Base-by-base conservation (phyloP, 352 stramenopile species). In the Globisporangium echinulatum region DNA sequence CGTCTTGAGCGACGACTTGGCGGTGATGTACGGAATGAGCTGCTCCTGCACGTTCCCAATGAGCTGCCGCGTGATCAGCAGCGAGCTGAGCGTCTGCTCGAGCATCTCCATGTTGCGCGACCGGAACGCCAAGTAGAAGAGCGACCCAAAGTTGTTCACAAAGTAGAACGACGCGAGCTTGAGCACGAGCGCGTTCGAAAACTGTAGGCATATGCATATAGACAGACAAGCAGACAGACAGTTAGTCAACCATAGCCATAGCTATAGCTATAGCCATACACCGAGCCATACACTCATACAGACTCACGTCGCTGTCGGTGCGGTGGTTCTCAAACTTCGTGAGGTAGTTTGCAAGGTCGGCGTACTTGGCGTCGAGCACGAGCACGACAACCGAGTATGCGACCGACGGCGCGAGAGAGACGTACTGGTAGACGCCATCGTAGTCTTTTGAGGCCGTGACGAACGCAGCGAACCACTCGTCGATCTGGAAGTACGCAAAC, bases 141-240 rank as follows among this genome's bases (percentile, higher is more conserved):
- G 75, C 60, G 90, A 96, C 4, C 90, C 89, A 66, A 98, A 98
- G 78, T 98, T 98, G 78, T 97, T 98, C 19, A 98, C 89, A 62
- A 99, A 99, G 65, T 97, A 94, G 69, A 99, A 99, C 47, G 96
- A 87, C 61, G 98, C 97, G 5, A 98, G 84, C 81, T 99, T 99
- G 54, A 97, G 85, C 62, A 99, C 98, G 42, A 98, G 87, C 0
- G 87, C 83, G 43, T 97, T 96, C 8, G 85, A 74, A 74, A 96
- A 96, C 81, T 92, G 61, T 49, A 25, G 33, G 25, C 7, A 39
- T 6, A 19, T 5, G 42, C 40, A 51, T 33, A 1, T 17, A 55
- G 40, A 60, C 9, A 36, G 6, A 49, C 42, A 51, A 44, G 14
- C 17, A 50, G 6, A 51, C 9, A 54, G 7, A 51, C 33, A 58